These are phyloP conservation scores for Calonectria naviculata DNA, from an alignment of 2,329 filamentous ascomycete genomes.

Conservation along the genomic window DNA sequence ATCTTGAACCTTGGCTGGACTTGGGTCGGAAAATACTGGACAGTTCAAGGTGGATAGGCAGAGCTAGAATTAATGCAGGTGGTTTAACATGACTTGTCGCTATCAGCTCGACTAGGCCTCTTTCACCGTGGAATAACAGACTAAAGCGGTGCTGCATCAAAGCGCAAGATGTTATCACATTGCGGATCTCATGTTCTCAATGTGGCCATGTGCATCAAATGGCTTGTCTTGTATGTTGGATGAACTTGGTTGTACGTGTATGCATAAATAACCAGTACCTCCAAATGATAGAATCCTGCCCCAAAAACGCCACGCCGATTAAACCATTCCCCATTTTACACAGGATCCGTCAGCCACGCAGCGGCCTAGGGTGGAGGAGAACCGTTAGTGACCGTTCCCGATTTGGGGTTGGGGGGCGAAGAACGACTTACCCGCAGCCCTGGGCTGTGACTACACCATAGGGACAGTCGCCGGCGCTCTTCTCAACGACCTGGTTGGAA, in stretches of 20 bases:
- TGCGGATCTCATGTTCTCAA: not conserved
- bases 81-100: too few species aligned
- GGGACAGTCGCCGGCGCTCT: slow-evolving; percentile 61
- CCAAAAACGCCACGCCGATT: slow-evolving; percentile 11
- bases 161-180: not conserved
- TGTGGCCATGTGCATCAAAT: not conserved
- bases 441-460: slow-evolving; percentile 66
- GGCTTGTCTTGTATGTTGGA: not conserved
- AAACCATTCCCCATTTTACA: not conserved
- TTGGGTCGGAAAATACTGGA: too few species aligned
- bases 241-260: not conserved
- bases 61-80: too few species aligned
- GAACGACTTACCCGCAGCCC: slow-evolving; percentile 64
- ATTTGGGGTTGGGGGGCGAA: too few species aligned
- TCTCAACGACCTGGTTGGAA: slow-evolving; percentile 62
- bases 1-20: not conserved
- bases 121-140: not conserved
- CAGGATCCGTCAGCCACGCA: slow-evolving; percentile 25
- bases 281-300: not conserved
- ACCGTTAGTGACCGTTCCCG: not conserved
- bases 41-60: too few species aligned
- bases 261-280: not conserved
- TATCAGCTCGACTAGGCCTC: not conserved
- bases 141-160: too few species aligned
- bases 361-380: slow-evolving; percentile 20